phyloP scores from a whole-genome alignment of 2,329 filamentous ascomycete species.

The Colletotrichum costaricense region DNA sequence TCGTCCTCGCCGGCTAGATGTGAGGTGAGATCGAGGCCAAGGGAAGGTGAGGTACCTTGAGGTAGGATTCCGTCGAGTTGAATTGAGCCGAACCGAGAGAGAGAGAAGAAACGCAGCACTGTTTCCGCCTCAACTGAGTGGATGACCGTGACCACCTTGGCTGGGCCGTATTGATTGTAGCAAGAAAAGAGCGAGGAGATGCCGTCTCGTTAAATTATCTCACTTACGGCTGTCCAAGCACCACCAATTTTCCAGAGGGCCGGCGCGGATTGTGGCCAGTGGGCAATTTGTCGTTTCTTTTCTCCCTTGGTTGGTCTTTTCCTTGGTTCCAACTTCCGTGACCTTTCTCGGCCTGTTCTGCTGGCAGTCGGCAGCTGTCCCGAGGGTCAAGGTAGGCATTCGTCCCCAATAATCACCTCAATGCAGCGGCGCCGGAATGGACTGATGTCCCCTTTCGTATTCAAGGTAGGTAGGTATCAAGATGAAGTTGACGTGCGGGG shows the following conservation, averaged over 20 bases:
- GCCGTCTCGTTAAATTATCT: slow-evolving; percentile 22
- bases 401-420: not conserved
- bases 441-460: slow-evolving; percentile 20
- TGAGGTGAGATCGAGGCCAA: slow-evolving; percentile 5
- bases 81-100: not conserved
- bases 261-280: not conserved
- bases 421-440: slow-evolving; percentile 24
- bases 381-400: not conserved
- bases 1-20: not conserved
- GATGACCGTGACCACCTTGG: slow-evolving; percentile 13
- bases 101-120: not conserved
- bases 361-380: slow-evolving; percentile 1
- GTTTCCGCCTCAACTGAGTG: slow-evolving; percentile 18
- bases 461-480: not conserved
- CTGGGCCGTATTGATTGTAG: not conserved
- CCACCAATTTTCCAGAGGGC: not conserved
- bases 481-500: not conserved
- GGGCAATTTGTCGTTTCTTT: slow-evolving; percentile 24
- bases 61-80: not conserved
- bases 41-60: too few relatives aligned
- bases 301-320: slow-evolving; percentile 27
- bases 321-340: slow-evolving; percentile 12
- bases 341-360: not conserved
- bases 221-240: slow-evolving; percentile 29
- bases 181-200: slow-evolving; percentile 11